Base-by-base conservation (phyloP, 495 filamentous ascomycete species). In the Daldinia grandis region DNA sequence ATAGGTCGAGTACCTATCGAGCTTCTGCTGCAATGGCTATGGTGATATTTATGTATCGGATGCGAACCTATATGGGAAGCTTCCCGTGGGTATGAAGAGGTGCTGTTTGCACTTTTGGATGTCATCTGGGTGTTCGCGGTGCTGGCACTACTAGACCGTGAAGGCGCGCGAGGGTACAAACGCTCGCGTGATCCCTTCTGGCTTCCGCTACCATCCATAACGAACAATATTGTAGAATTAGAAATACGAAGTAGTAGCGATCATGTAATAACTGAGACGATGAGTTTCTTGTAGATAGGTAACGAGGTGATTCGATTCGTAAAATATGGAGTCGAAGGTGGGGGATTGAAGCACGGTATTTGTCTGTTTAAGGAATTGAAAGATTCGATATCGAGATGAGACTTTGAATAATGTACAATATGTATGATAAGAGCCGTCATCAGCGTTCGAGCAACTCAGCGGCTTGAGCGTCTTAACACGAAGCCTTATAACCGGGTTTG, bases 71-170 rank as follows among this genome's bases (percentile, higher is more conserved):
- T 47, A 42, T 76, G 74, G 17, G 66, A 67, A 9, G 42, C 49
- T 24, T 71, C 69, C 19, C 68, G 70, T 9, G 73, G 64, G 30
- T 68, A 76, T 0, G 81, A 80, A 33, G 76, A 74, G 24, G 79
- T 76, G 66, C 75, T 77, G 28, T 51, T 80, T 44, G 76, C 69
- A 64, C 78, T 83, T 28, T 76, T 69, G 8, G 74, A 63, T 15
- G 81, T 81, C 74, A 77, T 78, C 62, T 78, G 76, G 35, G 76
- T 81, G 60, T 80, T 71, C 25, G 75, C 79, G 17, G 76, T 80
- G 51, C 81, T 79, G 40, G 71, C 73, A 3, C 76, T 80, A 70
- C 78, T 82, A 4, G 81, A 76, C 40, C 81, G 75, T n/a, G 82
- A 82, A 27, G 78, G 68, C 9, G 79, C 74, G 40, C 80, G 77